Percentiles rank a stretch among this genome's conserved stretches.
phyloP scores from a whole-genome alignment of 495 filamentous ascomycete species.

The Neurospora tetraspora region DNA sequence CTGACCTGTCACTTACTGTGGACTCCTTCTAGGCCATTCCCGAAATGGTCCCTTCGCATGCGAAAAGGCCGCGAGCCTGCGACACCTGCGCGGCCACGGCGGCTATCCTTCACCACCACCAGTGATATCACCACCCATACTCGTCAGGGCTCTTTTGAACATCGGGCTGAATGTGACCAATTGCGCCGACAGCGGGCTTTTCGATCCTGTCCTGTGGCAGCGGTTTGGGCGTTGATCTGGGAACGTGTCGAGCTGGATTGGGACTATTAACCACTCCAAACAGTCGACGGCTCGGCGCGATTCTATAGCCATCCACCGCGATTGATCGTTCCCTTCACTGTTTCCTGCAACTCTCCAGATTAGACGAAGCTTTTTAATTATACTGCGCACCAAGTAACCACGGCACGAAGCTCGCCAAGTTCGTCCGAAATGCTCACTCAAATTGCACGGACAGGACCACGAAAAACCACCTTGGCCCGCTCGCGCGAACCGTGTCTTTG shows the following conservation, averaged over 20 bases:
- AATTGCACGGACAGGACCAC: neutral
- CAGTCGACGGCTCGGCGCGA: neutral
- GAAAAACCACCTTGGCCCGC: neutral
- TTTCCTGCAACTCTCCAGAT: neutral
- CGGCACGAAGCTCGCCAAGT: neutral
- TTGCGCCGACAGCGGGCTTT: neutral
- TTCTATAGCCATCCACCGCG: neutral
- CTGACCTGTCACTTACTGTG: neutral
- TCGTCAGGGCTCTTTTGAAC: neutral
- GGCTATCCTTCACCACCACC: neutral
- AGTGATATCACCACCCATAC: neutral
- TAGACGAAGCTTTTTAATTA: neutral
- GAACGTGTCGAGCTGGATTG: neutral
- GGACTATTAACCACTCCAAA: neutral
- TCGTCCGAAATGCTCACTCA: neutral
- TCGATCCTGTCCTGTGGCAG: neutral
- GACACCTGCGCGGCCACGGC: neutral
- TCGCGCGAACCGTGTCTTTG: neutral
- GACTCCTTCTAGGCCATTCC: neutral
- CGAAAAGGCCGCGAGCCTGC: neutral
- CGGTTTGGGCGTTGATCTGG: neutral
- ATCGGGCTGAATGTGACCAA: neutral
- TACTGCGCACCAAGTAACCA: too few relatives aligned
- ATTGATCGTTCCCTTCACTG: neutral
- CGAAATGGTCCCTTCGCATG: neutral